A percentile compares a stretch with the other conserved stretches of the same genome.
These are phyloP conservation scores for Pseudocercospora pini-densiflorae DNA, from an alignment of 2,329 filamentous ascomycete genomes.

Conservation along the genomic window DNA sequence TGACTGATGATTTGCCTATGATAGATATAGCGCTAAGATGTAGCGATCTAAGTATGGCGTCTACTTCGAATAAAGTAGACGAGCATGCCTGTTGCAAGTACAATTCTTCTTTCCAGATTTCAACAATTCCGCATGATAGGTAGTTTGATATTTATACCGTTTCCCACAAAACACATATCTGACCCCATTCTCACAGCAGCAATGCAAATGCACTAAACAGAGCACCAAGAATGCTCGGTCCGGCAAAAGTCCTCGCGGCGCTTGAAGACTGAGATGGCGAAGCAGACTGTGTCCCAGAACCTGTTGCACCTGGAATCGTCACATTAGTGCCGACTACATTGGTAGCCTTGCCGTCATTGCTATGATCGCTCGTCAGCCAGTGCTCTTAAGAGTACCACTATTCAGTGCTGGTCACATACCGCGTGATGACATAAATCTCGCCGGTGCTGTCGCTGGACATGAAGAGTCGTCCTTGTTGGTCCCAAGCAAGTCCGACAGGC, in stretches of 20 bases:
- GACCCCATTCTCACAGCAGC: not conserved
- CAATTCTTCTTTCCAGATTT: not conserved
- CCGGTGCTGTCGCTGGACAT: conserved; percentile 67
- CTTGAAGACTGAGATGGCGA: not conserved
- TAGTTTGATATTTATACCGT: not conserved
- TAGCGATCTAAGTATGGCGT: not conserved
- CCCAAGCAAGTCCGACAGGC: conserved; percentile 63
- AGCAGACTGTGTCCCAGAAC: not conserved
- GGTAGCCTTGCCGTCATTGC: not conserved
- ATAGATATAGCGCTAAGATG: too few species aligned
- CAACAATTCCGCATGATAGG: not conserved
- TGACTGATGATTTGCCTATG: too few species aligned
- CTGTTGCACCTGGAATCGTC: not conserved
- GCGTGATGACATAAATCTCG: conserved; percentile 63
- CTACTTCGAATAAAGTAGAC: not conserved
- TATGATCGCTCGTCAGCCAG: not conserved
- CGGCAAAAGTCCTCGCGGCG: not conserved
- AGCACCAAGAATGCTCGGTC: not conserved
- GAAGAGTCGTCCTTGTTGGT: conserved; percentile 60
- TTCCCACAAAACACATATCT: not conserved
- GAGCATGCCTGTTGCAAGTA: not conserved
- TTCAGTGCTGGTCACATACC: not conserved
- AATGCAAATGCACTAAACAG: not conserved
- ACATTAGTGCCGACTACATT: not conserved
- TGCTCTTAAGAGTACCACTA: not conserved